Percentiles rank a stretch among this genome's conserved stretches.
Conservation (phyloP, 2,329 filamentous ascomycete genomes). For the Cryphonectria japonica region DNA sequence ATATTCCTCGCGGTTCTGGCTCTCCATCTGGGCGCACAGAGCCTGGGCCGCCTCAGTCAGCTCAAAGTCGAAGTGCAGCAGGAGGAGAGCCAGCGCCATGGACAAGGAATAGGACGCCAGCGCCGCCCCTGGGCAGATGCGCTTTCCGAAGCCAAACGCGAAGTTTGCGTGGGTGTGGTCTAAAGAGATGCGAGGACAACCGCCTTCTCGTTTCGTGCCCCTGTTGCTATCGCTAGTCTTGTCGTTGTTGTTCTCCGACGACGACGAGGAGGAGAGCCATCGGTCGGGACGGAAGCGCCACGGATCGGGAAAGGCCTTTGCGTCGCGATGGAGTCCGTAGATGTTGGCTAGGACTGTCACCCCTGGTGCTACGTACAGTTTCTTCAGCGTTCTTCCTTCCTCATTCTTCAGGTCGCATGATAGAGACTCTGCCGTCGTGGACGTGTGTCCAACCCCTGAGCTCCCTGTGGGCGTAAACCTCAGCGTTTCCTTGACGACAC, state of each 20-base stretch:
- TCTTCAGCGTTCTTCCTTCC: background rate
- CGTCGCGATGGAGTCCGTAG: slow-evolving; percentile 25
- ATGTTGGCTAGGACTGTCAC: slow-evolving; percentile 24
- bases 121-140: slow-evolving; percentile 23
- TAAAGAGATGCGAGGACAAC: background rate
- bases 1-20: slow-evolving; percentile 17
- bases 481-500: slow-evolving; percentile 23
- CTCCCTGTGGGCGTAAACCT: slow-evolving; percentile 25
- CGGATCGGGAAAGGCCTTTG: slow-evolving; percentile 16
- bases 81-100: slow-evolving; percentile 22
- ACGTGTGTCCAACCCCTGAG: slow-evolving; percentile 26
- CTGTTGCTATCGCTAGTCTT: background rate
- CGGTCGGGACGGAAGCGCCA: slow-evolving; percentile 25
- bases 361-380: slow-evolving; percentile 10
- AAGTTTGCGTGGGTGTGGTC: slow-evolving; percentile 24
- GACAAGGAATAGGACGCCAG: slow-evolving; percentile 23
- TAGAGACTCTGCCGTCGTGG: slow-evolving; percentile 2
- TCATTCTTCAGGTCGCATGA: background rate
- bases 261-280: slow-evolving; percentile 7
- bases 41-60: slow-evolving; percentile 4
- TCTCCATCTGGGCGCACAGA: background rate
- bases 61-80: slow-evolving; percentile 24
- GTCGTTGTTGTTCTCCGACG: background rate
- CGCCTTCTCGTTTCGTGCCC: background rate
- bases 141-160: slow-evolving; percentile 24